Evolutionary conservation across 345 rosid genomes (phyloP).

Genomic region (Corchorus olitorius): DNA sequence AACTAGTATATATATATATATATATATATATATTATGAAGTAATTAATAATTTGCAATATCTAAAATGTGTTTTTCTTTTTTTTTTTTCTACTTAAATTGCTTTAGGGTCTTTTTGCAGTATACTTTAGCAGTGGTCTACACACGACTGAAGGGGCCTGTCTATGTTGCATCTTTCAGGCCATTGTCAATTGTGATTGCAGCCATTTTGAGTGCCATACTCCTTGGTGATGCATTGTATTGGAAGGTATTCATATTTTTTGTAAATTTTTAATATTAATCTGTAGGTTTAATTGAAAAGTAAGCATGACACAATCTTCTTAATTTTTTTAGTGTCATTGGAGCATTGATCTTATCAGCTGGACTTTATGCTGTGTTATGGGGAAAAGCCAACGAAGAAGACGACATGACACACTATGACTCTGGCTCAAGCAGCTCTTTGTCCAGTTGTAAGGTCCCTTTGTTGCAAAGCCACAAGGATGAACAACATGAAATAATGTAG

Average conservation of each 20-base stretch:
- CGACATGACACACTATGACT: slow-evolving; percentile 33
- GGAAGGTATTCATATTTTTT: slow-evolving; percentile 37
- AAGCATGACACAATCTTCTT: not conserved
- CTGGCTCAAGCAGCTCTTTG: slow-evolving; percentile 21
- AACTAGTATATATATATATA: no score
- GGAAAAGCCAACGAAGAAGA: slow-evolving; percentile 76
- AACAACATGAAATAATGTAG: slow-evolving; percentile 30
- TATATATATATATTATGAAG: no score
- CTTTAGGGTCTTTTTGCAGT: slow-evolving; percentile 28
- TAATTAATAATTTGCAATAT: not conserved
- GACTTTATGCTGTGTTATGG: slow-evolving; percentile 87
- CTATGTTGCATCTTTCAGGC: slow-evolving; percentile 45
- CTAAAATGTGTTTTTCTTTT: not conserved
- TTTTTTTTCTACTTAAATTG: no score
- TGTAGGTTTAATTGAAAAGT: not conserved
- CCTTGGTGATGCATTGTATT: slow-evolving; percentile 38
- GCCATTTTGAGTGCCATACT: slow-evolving; percentile 35
- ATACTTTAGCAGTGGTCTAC: slow-evolving; percentile 20
- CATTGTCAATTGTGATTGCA: slow-evolving; percentile 42
- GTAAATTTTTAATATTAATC: not conserved
- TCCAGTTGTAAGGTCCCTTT: slow-evolving; percentile 48
- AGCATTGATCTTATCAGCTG: slow-evolving; percentile 62
- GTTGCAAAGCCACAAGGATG: slow-evolving; percentile 48
- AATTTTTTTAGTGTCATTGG: slow-evolving; percentile 56
- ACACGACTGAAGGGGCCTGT: slow-evolving; percentile 46